phyloP scores from a whole-genome alignment of 805 yeast species.

The Kodamaea laetipori region DNA sequence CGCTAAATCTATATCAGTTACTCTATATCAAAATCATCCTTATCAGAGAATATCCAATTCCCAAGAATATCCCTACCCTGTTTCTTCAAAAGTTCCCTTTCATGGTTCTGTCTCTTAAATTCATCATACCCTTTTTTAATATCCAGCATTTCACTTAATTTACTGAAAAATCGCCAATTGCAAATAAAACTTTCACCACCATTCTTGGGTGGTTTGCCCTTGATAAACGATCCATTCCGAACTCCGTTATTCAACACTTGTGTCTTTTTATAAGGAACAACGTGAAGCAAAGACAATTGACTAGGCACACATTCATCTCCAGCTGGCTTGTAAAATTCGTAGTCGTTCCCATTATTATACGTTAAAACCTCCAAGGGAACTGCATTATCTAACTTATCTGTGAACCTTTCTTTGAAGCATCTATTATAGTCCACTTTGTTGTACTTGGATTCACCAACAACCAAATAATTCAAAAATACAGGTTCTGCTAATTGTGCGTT shows the following conservation, averaged over 20 bases:
- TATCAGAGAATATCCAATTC: constrained; percentile 48
- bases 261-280: constrained; percentile 21
- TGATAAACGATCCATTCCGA: constrained; percentile 56
- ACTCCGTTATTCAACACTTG: constrained; percentile 60
- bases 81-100: constrained; percentile 33
- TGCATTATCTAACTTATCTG: constrained; percentile 19
- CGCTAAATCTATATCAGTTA: too few species aligned
- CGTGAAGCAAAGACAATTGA: constrained; percentile 31
- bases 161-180: constrained; percentile 22
- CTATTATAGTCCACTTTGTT: constrained; percentile 34
- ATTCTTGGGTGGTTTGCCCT: constrained; percentile 44
- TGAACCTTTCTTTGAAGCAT: constrained; percentile 37
- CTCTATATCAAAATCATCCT: constrained; percentile 41
- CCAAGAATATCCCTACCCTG: constrained; percentile 34
- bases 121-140: constrained; percentile 14
- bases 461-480: constrained; percentile 49
- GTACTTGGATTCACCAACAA: constrained; percentile 43
- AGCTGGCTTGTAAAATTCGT: constrained; percentile 26
- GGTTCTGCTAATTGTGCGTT: constrained; percentile 39
- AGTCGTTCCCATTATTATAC: constrained; percentile 24
- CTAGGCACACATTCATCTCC: constrained; percentile 26
- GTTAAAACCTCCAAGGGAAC: constrained; percentile 24
- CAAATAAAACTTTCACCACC: constrained; percentile 48
- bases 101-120: constrained; percentile 20
- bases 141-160: background rate